phyloP scores from a whole-genome alignment of 495 filamentous ascomycete species.

The Oidiodendron maius region DNA sequence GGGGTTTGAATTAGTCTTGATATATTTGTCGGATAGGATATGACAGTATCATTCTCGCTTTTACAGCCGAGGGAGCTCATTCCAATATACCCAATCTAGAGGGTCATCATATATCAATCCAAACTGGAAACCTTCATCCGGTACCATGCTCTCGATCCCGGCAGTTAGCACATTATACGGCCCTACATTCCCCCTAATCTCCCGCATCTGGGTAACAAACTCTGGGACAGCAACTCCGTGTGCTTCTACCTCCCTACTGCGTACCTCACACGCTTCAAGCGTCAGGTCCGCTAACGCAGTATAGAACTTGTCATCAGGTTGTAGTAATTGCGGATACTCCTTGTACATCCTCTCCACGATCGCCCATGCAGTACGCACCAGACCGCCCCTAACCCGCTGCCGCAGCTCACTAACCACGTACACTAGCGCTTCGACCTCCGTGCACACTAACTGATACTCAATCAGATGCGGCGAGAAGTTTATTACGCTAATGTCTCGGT shows the following conservation, averaged over 20 bases:
- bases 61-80: not conserved
- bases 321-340: conserved; percentile 22
- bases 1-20: too few species aligned
- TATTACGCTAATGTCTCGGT: conserved; percentile 19
- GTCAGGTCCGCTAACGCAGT: conserved; percentile 31
- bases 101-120: not conserved
- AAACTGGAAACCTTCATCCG: not conserved
- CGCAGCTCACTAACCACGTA: conserved; percentile 35
- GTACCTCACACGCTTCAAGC: conserved; percentile 33
- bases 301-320: conserved; percentile 26
- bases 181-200: not conserved
- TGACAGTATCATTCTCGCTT: not conserved
- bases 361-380: conserved; percentile 30
- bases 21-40: too few species aligned
- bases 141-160: not conserved
- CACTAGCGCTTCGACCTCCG: conserved; percentile 38
- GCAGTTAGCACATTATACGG: not conserved
- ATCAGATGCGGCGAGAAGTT: conserved; percentile 22
- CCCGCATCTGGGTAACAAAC: not conserved
- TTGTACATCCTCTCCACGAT: conserved; percentile 27
- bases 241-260: not conserved
- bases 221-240: not conserved
- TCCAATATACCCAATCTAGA: not conserved
- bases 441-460: conserved; percentile 33
- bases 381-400: conserved; percentile 22